A percentile compares a stretch with the other conserved stretches of the same genome.
These are phyloP conservation scores for Pistacia vera DNA, from an alignment of 345 rosid genomes.

Conservation along the genomic window DNA sequence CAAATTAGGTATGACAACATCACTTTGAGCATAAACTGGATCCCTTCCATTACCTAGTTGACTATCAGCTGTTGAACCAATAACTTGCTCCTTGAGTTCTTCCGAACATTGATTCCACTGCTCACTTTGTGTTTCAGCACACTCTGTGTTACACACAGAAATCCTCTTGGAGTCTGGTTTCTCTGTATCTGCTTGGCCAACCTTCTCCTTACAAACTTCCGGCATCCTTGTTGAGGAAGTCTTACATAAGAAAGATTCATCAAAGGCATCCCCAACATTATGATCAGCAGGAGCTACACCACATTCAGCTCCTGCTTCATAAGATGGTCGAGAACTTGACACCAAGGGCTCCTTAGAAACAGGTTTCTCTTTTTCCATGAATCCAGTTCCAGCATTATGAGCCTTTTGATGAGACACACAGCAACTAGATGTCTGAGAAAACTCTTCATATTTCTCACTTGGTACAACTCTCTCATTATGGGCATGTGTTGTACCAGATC, in stretches of 20 bases:
- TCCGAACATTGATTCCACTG: constrained; percentile 17
- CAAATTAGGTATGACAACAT: constrained; percentile 22
- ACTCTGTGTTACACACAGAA: constrained; percentile 18
- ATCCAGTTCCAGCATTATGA: constrained; percentile 20
- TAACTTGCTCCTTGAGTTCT: constrained; percentile 21
- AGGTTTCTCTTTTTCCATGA: constrained; percentile 15
- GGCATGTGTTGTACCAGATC: constrained; percentile 25
- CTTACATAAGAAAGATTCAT: constrained; percentile 21
- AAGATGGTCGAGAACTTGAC: constrained; percentile 15
- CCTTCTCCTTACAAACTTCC: constrained; percentile 15
- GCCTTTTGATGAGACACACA: constrained; percentile 21
- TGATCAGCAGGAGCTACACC: constrained; percentile 14
- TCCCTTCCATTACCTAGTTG: constrained; percentile 14
- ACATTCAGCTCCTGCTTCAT: constrained; percentile 18
- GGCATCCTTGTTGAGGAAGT: constrained; percentile 14
- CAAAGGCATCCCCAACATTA: constrained; percentile 18
- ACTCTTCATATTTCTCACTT: constrained; percentile 11
- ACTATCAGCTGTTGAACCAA: constrained; percentile 25
- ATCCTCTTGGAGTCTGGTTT: constrained; percentile 10
- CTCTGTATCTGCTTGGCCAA: constrained; percentile 5
- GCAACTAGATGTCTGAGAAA: constrained; percentile 10
- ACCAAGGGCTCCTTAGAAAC: constrained; percentile 13
- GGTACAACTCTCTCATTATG: constrained; percentile 25
- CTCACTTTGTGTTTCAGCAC: constrained; percentile 27
- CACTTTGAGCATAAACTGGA: constrained; percentile 21